Evolutionary conservation across 129 eudicot genomes (phyloP), one percentile per base, ranked within the genome.

Genomic region (Flaveria brownii): DNA sequence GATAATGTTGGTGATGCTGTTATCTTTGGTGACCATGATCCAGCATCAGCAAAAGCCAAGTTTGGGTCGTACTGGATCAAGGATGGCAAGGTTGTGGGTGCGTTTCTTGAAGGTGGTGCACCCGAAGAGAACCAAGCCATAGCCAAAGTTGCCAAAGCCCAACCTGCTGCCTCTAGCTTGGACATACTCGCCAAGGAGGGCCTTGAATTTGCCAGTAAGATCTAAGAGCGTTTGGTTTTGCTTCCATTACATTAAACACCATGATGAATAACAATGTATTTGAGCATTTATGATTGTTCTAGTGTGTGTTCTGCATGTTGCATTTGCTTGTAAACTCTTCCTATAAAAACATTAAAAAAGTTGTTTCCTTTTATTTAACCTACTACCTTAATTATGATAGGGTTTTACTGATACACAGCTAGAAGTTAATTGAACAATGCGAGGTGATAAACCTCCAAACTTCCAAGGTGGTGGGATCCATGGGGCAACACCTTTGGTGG

Each of bases 31-130:
- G 92, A 94, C 77, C 84, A 63, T 68, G 77, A 75, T 82, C 96
- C 96, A 2, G 73, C 85, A 69, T 87, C 97, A 47, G 60, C 88
- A 6, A 80, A 86, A 33, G 88, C 88, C 85, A 94, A 91, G 87
- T 94, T 94, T n/a, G 99, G 99, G 57, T 57, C 96, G 15, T 94
- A 91, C 83, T 94, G 99, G 99, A 81, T 94, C 76, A 91, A 94
- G 75, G 92, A 94, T 64, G 96, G 97, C 49, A 91, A 91, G 78
- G 92, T 91, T 0, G 91, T 94, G 28, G 99, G 99, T 28, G 93
- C 88, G 16, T 94, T 94, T 82, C 71, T 94, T 22, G 99, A 94
- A 84, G 81, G 97, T 73, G 99, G 99, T 52, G 86, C 93, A 17
- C 90, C 99, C 0, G 99, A 94, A 39, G 97, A 94, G 69, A 94